Evolutionary conservation across 257 asterid genomes (phyloP).

Genomic region (Gardenia jasminoides): DNA sequence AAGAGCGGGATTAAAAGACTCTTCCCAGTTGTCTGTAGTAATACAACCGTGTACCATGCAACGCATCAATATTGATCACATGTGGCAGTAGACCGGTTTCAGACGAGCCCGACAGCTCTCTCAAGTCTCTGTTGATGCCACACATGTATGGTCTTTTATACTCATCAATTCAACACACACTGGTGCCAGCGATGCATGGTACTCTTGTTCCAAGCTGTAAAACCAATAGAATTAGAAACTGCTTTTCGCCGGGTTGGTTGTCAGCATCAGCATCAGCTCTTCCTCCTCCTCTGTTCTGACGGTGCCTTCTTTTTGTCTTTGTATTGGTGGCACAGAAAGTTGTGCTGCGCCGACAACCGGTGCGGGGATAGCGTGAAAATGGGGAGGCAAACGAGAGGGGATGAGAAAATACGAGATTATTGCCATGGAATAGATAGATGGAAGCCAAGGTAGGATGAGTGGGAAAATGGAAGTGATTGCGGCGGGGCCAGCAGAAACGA

Average conservation of each 20-base stretch:
- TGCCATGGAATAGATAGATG: slow-evolving; percentile 20
- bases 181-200: too few species aligned
- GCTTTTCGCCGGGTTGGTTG: background rate
- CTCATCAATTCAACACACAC: too few species aligned
- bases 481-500: background rate
- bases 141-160: background rate
- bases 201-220: too few species aligned
- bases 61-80: too few species aligned
- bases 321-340: slow-evolving; percentile 19
- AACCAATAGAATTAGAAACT: too few species aligned
- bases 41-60: too few species aligned
- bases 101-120: background rate
- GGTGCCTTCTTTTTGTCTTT: slow-evolving; percentile 36
- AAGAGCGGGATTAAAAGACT: background rate
- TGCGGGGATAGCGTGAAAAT: slow-evolving; percentile 10
- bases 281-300: slow-evolving; percentile 16
- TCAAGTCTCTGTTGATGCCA: too few species aligned
- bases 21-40: background rate
- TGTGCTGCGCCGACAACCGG: slow-evolving; percentile 10
- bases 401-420: background rate
- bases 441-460: slow-evolving; percentile 19
- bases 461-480: background rate
- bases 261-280: background rate
- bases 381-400: slow-evolving; percentile 20
- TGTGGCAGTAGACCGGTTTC: background rate